Evolutionary conservation across 192 early-diverging fungal genomes (phyloP).

Genomic region (Coemansia sp.): DNA sequence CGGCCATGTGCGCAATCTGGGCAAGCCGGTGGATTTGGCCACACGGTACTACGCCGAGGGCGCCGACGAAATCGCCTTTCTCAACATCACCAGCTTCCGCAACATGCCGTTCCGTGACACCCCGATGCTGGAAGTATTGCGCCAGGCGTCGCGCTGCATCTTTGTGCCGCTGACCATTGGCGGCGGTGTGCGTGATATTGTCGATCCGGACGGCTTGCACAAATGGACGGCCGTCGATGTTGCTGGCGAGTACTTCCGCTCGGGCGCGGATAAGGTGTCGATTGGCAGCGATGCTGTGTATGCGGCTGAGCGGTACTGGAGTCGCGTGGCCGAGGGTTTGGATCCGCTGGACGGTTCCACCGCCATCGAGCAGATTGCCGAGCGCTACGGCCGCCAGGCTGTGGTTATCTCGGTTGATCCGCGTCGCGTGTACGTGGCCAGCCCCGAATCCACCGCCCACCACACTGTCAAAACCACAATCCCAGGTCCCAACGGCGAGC

Average conservation of each 20-base stretch:
- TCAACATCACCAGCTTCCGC: slow-evolving; percentile 98
- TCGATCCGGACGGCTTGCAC: slow-evolving; percentile 75
- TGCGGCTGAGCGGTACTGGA: slow-evolving; percentile 83
- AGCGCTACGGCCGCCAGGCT: slow-evolving; percentile 95
- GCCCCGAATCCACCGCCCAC: slow-evolving; percentile 66
- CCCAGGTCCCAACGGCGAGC: slow-evolving; percentile 89
- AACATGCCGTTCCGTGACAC: slow-evolving; percentile 84
- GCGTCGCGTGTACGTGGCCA: slow-evolving; percentile 84
- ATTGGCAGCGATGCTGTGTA: slow-evolving; percentile 99
- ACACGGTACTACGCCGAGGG: slow-evolving; percentile 90
- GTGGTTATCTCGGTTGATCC: slow-evolving; percentile 99
- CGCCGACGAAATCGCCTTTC: slow-evolving; percentile 97
- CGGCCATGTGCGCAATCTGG: slow-evolving; percentile 88
- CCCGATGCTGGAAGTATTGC: slow-evolving; percentile 95
- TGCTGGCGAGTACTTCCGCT: slow-evolving; percentile 98
- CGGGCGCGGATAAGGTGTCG: slow-evolving; percentile 98
- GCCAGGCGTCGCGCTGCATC: slow-evolving; percentile 80
- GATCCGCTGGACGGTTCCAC: slow-evolving; percentile 63
- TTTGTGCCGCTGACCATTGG: slow-evolving; percentile 99
- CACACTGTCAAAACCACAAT: slow-evolving; percentile 67
- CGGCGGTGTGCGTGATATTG: slow-evolving; percentile 93
- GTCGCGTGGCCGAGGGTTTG: slow-evolving; percentile 44
- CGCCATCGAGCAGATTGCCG: slow-evolving; percentile 93
- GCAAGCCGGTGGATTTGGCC: slow-evolving; percentile 95
- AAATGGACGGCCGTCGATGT: slow-evolving; percentile 89